Evolutionary conservation across 345 rosid genomes (phyloP).

Genomic region (Eutrema japonicum): DNA sequence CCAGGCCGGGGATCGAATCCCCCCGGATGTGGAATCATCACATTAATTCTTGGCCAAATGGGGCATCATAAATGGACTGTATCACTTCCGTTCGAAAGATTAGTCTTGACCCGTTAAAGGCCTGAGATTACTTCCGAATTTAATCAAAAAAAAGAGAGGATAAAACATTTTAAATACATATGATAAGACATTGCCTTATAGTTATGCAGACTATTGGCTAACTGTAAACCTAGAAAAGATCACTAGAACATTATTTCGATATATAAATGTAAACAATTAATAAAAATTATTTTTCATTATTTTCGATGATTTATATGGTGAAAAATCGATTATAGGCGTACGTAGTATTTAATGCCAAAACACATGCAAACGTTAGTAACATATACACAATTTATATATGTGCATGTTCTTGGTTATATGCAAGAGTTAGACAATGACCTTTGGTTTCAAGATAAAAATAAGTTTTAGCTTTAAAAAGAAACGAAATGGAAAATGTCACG

Average conservation of each 20-base stretch:
- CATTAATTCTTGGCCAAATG: no score
- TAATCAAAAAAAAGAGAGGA: no score
- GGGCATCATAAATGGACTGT: no score
- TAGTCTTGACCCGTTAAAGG: no score
- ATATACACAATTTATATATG: conserved; percentile 8
- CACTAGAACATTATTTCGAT: neutral
- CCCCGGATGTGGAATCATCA: no score
- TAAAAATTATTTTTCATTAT: neutral
- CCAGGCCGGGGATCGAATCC: no score
- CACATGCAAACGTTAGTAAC: conserved; percentile 16
- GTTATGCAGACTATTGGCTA: neutral
- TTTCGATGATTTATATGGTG: neutral
- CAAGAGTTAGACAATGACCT: conserved; percentile 22
- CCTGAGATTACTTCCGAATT: no score
- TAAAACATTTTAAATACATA: no score
- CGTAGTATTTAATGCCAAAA: conserved; percentile 5
- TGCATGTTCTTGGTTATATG: conserved; percentile 33
- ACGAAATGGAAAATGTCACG: conserved; percentile 29
- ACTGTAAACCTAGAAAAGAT: neutral
- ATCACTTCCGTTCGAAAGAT: no score
- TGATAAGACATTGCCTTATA: neutral
- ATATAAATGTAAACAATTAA: neutral
- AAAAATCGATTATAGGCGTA: neutral
- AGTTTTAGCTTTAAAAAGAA: conserved; percentile 17
- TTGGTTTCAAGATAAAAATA: conserved; percentile 4